Base-by-base conservation (phyloP, 2,329 filamentous ascomycete genomes). In the Zalaria sp. region DNA sequence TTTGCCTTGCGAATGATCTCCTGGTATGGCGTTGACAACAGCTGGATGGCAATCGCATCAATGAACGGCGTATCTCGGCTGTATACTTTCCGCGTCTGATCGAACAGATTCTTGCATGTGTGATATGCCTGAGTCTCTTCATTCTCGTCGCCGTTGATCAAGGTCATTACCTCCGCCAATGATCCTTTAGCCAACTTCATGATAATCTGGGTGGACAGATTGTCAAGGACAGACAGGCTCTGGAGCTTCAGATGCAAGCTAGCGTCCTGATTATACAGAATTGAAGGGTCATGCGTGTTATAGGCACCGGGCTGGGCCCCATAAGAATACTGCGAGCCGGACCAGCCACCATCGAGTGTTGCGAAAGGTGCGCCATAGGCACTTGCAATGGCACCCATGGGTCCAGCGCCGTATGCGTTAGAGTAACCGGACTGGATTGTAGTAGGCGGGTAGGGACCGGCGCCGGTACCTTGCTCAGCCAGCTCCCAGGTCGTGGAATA, bases 1-100 rank as follows among this genome's bases (percentile, higher is more conserved):
- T 81, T 81, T 34, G 76, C 74, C 53, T 74, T 79, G 42, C 74
- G 68, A 42, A 81, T 72, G 37, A 72, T 71, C 43, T 74, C 73
- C 34, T 77, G 61, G 51, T 80, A 73, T 5, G 57, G 54, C 34
- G 57, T 53, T 39, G 57, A 56, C 45, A 58, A 57, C 49, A 58
- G 54, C 32, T 59, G 57, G 36, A 58, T 54, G n/a, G 56, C 52
- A n/a, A 57, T 53, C 25, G 57, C 54, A 41, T 60, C 56, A 50
- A 61, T 61, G 48, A 80, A 79, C 0, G 71, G 67, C 29, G 69
- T 65, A 39, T 70, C 70, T 28, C 69, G 61, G 10, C 64, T 72
- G 53, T 79, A 79, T 2, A 79, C 68, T 46, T 74, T 71, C 47
- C 78, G 77, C 0, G 73, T 77, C 47, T 78, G 73, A 45, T 78